Evolutionary conservation across 768 basidiomycete genomes (phyloP).

Genomic region (Macrolepiota fuliginosa): DNA sequence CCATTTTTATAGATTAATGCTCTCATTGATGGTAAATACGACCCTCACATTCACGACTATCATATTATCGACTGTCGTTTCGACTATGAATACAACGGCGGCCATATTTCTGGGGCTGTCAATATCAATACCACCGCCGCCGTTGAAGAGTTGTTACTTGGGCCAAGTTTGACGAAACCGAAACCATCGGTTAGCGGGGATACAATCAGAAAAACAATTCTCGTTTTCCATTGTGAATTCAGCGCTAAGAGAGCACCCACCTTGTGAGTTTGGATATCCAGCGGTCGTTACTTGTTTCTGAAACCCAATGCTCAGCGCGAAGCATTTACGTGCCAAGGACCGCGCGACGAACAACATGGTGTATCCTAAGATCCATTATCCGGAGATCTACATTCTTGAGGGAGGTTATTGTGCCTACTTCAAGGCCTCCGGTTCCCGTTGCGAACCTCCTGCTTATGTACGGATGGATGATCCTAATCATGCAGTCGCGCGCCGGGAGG

Average conservation of each 20-base stretch:
- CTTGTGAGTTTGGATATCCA: constrained; percentile 59
- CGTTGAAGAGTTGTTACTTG: constrained; percentile 80
- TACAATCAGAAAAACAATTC: constrained; percentile 67
- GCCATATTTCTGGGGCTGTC: constrained; percentile 88
- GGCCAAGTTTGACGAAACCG: constrained; percentile 51
- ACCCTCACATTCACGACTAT: constrained; percentile 61
- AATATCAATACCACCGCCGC: constrained; percentile 83
- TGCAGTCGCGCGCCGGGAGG: constrained; percentile 75
- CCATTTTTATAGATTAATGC: constrained; percentile 58
- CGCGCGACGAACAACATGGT: constrained; percentile 82
- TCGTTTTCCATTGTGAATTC: constrained; percentile 99
- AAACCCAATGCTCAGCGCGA: constrained; percentile 57
- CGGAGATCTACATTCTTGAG: constrained; percentile 95
- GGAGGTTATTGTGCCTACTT: constrained; percentile 94
- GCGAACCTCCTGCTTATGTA: constrained; percentile 81
- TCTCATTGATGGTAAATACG: constrained; percentile 74
- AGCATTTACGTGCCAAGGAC: constrained; percentile 88
- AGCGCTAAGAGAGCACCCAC: constrained; percentile 94
- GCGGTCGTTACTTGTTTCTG: neutral
- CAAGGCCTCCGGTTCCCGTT: constrained; percentile 62
- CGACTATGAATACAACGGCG: constrained; percentile 93
- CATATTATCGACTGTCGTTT: constrained; percentile 96
- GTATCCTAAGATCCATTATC: constrained; percentile 93
- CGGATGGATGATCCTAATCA: constrained; percentile 94
- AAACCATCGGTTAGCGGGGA: constrained; percentile 76